Evolutionary conservation across 495 filamentous ascomycete genomes (phyloP).

Genomic region (Poronia punctata): DNA sequence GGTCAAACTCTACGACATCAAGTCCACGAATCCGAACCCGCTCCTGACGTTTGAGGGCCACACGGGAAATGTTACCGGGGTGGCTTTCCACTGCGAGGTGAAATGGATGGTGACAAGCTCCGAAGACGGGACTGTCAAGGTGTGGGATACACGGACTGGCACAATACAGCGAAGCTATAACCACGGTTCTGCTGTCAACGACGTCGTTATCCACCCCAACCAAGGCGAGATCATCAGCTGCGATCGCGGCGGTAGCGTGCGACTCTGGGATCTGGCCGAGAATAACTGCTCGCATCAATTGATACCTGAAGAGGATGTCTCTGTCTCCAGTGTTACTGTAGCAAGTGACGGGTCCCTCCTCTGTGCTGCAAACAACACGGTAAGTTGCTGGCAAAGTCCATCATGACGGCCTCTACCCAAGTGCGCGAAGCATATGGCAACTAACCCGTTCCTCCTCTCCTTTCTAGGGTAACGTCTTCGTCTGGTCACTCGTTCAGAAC

Average conservation of each 20-base stretch:
- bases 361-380: conserved; percentile 90
- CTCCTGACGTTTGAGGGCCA: conserved; percentile 92
- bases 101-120: conserved; percentile 99
- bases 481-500: conserved; percentile 85
- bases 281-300: conserved; percentile 95
- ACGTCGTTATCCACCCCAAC: conserved; percentile 96
- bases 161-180: conserved; percentile 86
- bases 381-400: conserved; percentile 35
- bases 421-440: too few relatives aligned
- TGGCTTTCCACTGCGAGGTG: conserved; percentile 95
- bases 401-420: neutral
- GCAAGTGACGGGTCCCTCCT: conserved; percentile 90
- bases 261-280: conserved; percentile 94
- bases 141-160: conserved; percentile 92
- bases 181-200: conserved; percentile 82
- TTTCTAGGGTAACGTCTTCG: conserved; percentile 83
- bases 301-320: conserved; percentile 91
- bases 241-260: conserved; percentile 85
- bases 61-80: conserved; percentile 88
- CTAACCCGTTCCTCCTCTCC: conserved; percentile 3
- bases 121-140: conserved; percentile 95
- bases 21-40: conserved; percentile 88
- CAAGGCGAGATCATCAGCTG: conserved; percentile 96
- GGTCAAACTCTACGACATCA: conserved; percentile 96
- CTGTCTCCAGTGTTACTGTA: conserved; percentile 88